Evolutionary conservation across 352 stramenopile species (phyloP), one percentile per base, ranked within the genome.

Genomic region (Globisporangium ultimum): DNA sequence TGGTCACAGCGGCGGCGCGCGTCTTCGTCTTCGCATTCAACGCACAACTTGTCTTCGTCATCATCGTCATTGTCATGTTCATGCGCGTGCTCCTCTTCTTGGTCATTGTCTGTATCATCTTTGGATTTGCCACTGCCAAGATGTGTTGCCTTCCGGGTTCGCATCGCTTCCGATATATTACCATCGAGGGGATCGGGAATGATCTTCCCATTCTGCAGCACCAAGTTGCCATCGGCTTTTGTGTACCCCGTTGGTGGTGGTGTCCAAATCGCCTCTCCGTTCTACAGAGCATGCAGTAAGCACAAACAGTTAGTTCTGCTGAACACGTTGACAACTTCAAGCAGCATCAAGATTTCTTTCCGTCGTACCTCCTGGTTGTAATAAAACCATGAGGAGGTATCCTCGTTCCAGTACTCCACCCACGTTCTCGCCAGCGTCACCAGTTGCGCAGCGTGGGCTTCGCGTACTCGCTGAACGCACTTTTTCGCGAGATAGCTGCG

Each of bases 351-450:
- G 11, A 28, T 15, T 36, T 68, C 51, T 15, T 36, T 71, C 48
- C 68, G 43, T 50, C 34, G 20, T 53, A 85, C 77, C 55, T 78
- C 60, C 45, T 81, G 71, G 46, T 89, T 84, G 74, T 90, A 89
- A 61, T 90, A 94, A 62, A 90, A 89, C 80, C 78, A 94, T 43
- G 78, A 72, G 8, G 70, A 66, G 0, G 75, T 65, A 22, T 94
- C 80, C 38, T 94, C 80, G 56, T 70, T 88, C 84, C 82, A 94
- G 62, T 87, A 89, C 61, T 94, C 82, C 14, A 78, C 72, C 76
- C 80, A 93, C 7, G 64, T 60, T 10, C 71, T 70, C 10, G 84
- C 78, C 45, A 80, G 58, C 3, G 60, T 45, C n/a, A 91, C 57
- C 36, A 92, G 64, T 11, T 70, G 59, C 1, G 57, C 61, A 34